Evolutionary conservation across 2,329 filamentous ascomycete species (phyloP).

Genomic region (Exophiala bonariae): DNA sequence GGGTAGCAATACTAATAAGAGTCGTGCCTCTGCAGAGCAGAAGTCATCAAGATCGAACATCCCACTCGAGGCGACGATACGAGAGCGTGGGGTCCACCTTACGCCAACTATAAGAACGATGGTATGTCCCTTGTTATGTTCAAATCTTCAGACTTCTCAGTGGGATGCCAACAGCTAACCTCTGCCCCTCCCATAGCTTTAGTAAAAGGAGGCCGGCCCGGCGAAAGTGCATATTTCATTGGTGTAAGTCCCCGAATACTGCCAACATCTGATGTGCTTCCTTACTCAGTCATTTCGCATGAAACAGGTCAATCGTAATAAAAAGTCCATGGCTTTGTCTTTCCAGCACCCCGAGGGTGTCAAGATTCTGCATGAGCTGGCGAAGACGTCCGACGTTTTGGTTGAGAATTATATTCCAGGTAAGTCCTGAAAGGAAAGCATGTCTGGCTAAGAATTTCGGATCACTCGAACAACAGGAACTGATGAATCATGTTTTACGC

Average conservation of each 20-base stretch:
- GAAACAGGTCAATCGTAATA: constrained; percentile 91
- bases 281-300: neutral
- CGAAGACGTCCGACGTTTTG: constrained; percentile 81
- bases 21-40: constrained; percentile 60
- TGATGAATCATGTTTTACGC: neutral
- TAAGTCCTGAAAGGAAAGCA: too few relatives aligned
- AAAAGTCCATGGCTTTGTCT: constrained; percentile 87
- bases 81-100: constrained; percentile 93
- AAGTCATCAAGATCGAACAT: constrained; percentile 97
- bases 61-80: constrained; percentile 90
- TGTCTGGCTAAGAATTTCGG: too few relatives aligned
- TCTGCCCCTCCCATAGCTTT: too few relatives aligned
- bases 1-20: too few relatives aligned
- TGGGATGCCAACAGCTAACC: too few relatives aligned
- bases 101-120: constrained; percentile 71
- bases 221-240: constrained; percentile 93
- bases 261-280: too few relatives aligned
- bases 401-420: constrained; percentile 97
- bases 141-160: too few relatives aligned
- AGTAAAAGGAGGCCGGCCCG: constrained; percentile 49
- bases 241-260: constrained; percentile 64
- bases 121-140: constrained; percentile 50
- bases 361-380: constrained; percentile 81
- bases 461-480: too few relatives aligned
- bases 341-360: constrained; percentile 85